Evolutionary conservation across 768 basidiomycete species (phyloP), one percentile per base, ranked within the genome.

Genomic region (Rhizopogon roseolus): DNA sequence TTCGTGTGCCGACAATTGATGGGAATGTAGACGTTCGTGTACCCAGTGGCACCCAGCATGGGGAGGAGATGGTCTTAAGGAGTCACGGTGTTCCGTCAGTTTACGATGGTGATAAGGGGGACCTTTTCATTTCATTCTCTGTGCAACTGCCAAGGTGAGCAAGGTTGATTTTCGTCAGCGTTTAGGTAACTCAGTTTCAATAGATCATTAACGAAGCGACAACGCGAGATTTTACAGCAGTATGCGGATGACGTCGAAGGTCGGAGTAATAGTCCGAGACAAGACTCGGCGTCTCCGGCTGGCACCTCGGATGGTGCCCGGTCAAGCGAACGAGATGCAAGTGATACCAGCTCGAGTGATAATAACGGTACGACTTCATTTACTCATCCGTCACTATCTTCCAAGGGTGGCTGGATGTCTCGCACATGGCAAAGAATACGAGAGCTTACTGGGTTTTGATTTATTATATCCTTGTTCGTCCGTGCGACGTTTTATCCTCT

Each of bases 221-320:
- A 99, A 75, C 85, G 88, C 56, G 84, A 89, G 65, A 85, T 98
- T 56, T 68, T 98, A 40, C 84, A 98, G 70, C 82, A 84, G 57
- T 98, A 88, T 63, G 96, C 92, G 17, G 90, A 94, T 65, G 95
- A 98, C 61, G 79, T 91, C n/a, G 94, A 97, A 70, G 92, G 90
- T 54, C 78, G 76, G 54, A 61, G 63, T 48, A 53, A 63, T 22
- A 55, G 61, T 41, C 51, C 59, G 54, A 66, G 55, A 55, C 41
- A 61, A 39, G 58, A 58, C 37, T 34, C 46, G 36, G 52, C 55
- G 58, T 58, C 63, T 39, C 56, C 57, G 6, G 40, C 53, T 41
- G 50, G 63, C 19, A 50, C 53, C 57, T 57, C 64, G 50, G 54
- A 58, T 58, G 53, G 54, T 51, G 59, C 44, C 49, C 61, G n/a